A percentile compares a stretch with the other conserved stretches of the same genome.
These are phyloP conservation scores for Kockovaella imperatae DNA, from an alignment of 768 basidiomycete genomes.

Conservation along the genomic window DNA sequence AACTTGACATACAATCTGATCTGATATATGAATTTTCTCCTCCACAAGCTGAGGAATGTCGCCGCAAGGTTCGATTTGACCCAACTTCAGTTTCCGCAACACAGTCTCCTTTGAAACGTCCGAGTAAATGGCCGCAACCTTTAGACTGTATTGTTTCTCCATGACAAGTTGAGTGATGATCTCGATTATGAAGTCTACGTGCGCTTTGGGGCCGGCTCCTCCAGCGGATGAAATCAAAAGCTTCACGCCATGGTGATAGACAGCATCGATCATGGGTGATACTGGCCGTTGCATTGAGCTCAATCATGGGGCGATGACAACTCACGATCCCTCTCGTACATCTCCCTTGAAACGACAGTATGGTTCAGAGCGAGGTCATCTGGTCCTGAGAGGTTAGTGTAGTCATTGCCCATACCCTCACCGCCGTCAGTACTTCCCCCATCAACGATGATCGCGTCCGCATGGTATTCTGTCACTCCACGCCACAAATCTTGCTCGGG, in stretches of 20 bases:
- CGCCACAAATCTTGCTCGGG: slow-evolving; percentile 3
- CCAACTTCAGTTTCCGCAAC: slow-evolving; percentile 1
- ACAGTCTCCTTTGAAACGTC: slow-evolving; percentile 3
- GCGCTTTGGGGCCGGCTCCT: neutral
- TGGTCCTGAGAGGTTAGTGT: neutral
- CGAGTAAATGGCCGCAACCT: slow-evolving; percentile 8
- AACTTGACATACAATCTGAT: slow-evolving; percentile 8
- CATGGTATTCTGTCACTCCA: slow-evolving; percentile 1
- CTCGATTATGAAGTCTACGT: slow-evolving; percentile 1
- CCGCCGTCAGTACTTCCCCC: slow-evolving; percentile 2
- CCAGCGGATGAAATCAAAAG: neutral
- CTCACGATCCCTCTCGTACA: slow-evolving; percentile 1
- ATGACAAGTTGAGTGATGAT: neutral
- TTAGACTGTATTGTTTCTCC: neutral
- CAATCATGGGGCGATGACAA: neutral
- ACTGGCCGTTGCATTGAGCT: neutral
- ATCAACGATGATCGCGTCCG: slow-evolving; percentile 5
- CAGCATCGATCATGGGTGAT: slow-evolving; percentile 1
- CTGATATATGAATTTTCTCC: slow-evolving; percentile 1
- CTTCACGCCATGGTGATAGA: neutral
- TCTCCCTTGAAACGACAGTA: neutral
- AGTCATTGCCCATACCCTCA: no score
- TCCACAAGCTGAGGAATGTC: neutral
- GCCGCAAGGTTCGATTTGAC: slow-evolving; percentile 6
- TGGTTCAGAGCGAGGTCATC: neutral